phyloP scores from a whole-genome alignment of 768 basidiomycete species.

The Panus rudis region DNA sequence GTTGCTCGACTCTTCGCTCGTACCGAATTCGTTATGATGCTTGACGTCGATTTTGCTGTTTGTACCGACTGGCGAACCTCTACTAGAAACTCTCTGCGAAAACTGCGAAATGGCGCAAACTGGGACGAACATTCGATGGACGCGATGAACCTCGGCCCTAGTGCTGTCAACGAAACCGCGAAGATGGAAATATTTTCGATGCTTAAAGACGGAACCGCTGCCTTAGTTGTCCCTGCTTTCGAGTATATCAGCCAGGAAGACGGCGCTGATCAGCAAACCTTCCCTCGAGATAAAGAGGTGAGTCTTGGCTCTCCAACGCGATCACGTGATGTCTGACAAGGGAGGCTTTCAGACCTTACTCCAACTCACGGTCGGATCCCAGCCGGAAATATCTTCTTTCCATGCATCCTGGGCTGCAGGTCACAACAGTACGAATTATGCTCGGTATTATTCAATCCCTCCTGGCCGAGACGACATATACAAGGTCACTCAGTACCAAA shows the following conservation, averaged over 20 bases:
- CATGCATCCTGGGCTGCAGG: slow-evolving; percentile 73
- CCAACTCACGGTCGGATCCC: slow-evolving; percentile 44
- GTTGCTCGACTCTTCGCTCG: slow-evolving; percentile 77
- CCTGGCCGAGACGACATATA: slow-evolving; percentile 62
- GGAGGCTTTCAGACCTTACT: slow-evolving; percentile 40
- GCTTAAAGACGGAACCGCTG: slow-evolving; percentile 53
- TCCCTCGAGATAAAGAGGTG: slow-evolving; percentile 68
- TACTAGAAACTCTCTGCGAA: slow-evolving; percentile 32
- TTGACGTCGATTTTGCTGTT: slow-evolving; percentile 83
- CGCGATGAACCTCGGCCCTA: not conserved
- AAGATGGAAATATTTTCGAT: slow-evolving; percentile 24
- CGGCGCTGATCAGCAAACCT: slow-evolving; percentile 48
- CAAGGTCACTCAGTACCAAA: slow-evolving; percentile 68
- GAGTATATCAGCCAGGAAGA: slow-evolving; percentile 66
- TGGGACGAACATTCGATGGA: slow-evolving; percentile 12
- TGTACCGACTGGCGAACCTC: slow-evolving; percentile 73
- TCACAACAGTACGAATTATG: slow-evolving; percentile 78
- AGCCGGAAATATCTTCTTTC: slow-evolving; percentile 57
- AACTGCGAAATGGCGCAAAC: not conserved
- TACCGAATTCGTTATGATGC: slow-evolving; percentile 83
- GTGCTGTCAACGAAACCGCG: slow-evolving; percentile 6
- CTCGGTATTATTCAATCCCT: slow-evolving; percentile 45
- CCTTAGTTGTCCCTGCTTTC: slow-evolving; percentile 81
- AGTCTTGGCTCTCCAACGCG: not conserved
- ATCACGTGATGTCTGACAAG: not conserved